Base-by-base conservation (phyloP, 208 protist species). In the Leishmania aethiopica region DNA sequence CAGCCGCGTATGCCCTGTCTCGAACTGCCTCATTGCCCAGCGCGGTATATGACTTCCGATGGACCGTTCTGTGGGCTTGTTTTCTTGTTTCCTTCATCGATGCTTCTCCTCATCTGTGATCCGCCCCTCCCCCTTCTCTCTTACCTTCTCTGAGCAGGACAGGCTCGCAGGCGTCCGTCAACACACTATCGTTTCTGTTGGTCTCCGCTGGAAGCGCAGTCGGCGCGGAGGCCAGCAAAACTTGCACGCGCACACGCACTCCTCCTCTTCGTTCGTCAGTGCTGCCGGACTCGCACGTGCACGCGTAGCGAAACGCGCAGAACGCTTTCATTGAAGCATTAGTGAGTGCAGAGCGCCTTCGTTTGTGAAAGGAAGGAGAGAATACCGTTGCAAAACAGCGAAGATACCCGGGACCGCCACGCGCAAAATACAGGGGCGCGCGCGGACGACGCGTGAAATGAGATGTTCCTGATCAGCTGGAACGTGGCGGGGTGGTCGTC, bases 401-500 rank as follows among this genome's bases (percentile, higher is more conserved):
- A 35, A 62, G 47, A 11, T 40, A 62, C 49, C 0, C 28, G 8
- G 45, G 19, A 5, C 47, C 42, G 17, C 25, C 22, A 22, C 28
- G 42, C 25, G 25, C 25, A 25, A 35, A 17, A 22, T 17, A 49
- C 40, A 25, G n/a, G 32, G 22, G 6, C 45, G 32, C 37, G 32
- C 37, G 45, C 70, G 28, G 32, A 53, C 0, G 35, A n/a, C 70
- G 25, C 47, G 25, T 35, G 3, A 25, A 15, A 51, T 51, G 28
- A 25, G 37, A 96, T 97, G 94, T 91, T 92, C 77, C 59, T 97
- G 22, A 91, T 97, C 45, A 96, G 93, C 81, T 97, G 95, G 93
- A 97, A 97, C 81, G 93, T 96, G 25, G 95, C 95, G 8, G 95
- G 93, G 13, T 97, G 95, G 93, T 92, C 93, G 1, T 91, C 95